Base-by-base conservation (phyloP, 768 basidiomycete species). In the Rhizopogon roseolus region DNA sequence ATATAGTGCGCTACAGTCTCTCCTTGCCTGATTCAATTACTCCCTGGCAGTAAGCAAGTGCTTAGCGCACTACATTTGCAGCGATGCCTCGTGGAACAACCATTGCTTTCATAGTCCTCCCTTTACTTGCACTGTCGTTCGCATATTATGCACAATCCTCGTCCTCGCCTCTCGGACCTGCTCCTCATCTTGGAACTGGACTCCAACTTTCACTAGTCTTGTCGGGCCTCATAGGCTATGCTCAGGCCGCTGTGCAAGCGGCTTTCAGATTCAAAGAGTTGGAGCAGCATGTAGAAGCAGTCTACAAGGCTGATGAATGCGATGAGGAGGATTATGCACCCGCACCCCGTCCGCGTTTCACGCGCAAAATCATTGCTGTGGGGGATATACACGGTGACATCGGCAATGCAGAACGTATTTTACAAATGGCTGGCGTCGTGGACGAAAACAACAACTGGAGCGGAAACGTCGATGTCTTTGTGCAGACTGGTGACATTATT, bases 401-500 rank as follows among this genome's bases (percentile, higher is more conserved):
- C 28, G 73, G 75, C 0, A 96, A 95, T 65, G 87, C 93, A 10
- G 80, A 79, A 58, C 79, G 75, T 40, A 93, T 98, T 19, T 74
- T 98, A 29, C 75, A 85, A 36, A 93, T 93, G 76, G 82, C 91
- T 1, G 77, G 78, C 1, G 86, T 98, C 5, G 82, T 88, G 3
- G 84, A 93, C 60, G 77, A 80, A 10, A 63, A 78, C 6, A 85
- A 85, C 1, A 75, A 85, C 52, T 98, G 96, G 96, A 81, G 83
- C 3, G 93, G 90, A 5, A 74, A 87, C 28, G 81, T 87, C 1
- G 89, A 93, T 64, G 84, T 87, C 43, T 85, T 98, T 54, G 93
- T 97, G 16, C 96, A 98, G 74, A 97, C 94, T 0, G 95, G 94
- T 3, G 94, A 98, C 69, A 94, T 97, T 32, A 90, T 98, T 52